Evolutionary conservation across 371 early-diverging fungal species (phyloP), one percentile per base, ranked within the genome.

Genomic region (Syncephalis plumigaleata): DNA sequence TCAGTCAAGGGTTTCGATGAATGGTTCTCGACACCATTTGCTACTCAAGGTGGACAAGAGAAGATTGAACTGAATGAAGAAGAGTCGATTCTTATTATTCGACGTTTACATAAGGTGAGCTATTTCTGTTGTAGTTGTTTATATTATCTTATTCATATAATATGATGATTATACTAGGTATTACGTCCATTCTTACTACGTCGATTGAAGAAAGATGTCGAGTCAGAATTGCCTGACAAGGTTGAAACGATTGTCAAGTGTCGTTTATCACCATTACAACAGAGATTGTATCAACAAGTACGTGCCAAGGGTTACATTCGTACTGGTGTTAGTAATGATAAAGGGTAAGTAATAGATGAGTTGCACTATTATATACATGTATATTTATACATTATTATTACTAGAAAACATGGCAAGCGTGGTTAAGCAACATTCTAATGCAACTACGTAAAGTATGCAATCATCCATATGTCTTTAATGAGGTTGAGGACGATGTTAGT

Each of bases 401-500:
- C n/a, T 23, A 17, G 11, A 43, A 43, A 43, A 23, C 26, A 15
- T 44, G 79, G 79, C 23, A 75, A 84, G 51, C 84, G 84, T 54
- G 85, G 88, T 42, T 94, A 48, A 93, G 86, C 72, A 99, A 98
- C 73, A 80, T 92, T 2, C 84, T 99, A 50, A 97, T 99, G 98
- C 97, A 99, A 65, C 74, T 99, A 40, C 80, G 98, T 40, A 99
- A 98, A 65, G 89, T 98, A 47, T 98, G 98, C 64, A 98, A 98
- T 65, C 99, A 99, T 65, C 99, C 99, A 11, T 98, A 85, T 63
- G 90, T 98, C 3, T 96, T 94, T 64, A 81, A 84, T 39, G 94
- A 91, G 52, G 98, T 98, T 0, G 98, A 98, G 59, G 65, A 70
- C 16, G 60, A 68, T 15, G 67, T 89, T 48, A 80, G 85, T 56